These are phyloP conservation scores for Microstegium vimineum DNA, from an alignment of 176 grass and related monocot genomes.

Conservation along the genomic window DNA sequence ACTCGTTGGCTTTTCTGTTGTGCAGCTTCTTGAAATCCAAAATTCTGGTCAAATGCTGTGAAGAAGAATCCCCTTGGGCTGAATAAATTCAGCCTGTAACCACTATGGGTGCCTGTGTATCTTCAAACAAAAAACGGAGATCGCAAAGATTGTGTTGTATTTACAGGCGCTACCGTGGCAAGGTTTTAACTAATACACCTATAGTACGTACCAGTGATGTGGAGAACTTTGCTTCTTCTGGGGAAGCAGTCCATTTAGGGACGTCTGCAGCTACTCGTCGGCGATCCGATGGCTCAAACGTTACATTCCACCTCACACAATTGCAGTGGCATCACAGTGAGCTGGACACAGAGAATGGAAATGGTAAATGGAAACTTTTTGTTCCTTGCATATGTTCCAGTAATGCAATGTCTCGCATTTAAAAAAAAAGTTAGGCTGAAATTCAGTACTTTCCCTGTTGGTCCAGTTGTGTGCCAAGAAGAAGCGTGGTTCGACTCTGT, in stretches of 20 bases:
- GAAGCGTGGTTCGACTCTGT: slow-evolving; percentile 92
- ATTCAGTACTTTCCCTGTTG: background rate
- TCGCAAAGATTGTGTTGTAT: slow-evolving; percentile 40
- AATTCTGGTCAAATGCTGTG: slow-evolving; percentile 13
- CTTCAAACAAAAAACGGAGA: slow-evolving; percentile 46
- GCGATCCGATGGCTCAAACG: slow-evolving; percentile 54
- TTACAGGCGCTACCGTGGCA: slow-evolving; percentile 52
- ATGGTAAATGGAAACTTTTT: slow-evolving; percentile 39
- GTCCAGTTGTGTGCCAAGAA: slow-evolving; percentile 80
- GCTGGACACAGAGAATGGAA: slow-evolving; percentile 69
- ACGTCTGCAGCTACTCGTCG: slow-evolving; percentile 33
- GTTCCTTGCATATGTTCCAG: background rate
- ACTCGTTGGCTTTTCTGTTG: slow-evolving; percentile 11
- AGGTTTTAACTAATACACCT: slow-evolving; percentile 57
- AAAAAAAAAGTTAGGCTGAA: background rate
- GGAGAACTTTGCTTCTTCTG: slow-evolving; percentile 30
- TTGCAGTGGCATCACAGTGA: slow-evolving; percentile 92
- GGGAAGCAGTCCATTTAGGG: slow-evolving; percentile 52
- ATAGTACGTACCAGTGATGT: slow-evolving; percentile 37
- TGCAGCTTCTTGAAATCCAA: slow-evolving; percentile 28
- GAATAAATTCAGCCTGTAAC: slow-evolving; percentile 6
- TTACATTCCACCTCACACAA: slow-evolving; percentile 84
- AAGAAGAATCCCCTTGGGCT: slow-evolving; percentile 12
- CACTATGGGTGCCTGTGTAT: slow-evolving; percentile 65
- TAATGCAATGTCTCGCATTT: background rate